Base-by-base conservation (phyloP, 495 filamentous ascomycete genomes). In the Trichocladium antarcticum region DNA sequence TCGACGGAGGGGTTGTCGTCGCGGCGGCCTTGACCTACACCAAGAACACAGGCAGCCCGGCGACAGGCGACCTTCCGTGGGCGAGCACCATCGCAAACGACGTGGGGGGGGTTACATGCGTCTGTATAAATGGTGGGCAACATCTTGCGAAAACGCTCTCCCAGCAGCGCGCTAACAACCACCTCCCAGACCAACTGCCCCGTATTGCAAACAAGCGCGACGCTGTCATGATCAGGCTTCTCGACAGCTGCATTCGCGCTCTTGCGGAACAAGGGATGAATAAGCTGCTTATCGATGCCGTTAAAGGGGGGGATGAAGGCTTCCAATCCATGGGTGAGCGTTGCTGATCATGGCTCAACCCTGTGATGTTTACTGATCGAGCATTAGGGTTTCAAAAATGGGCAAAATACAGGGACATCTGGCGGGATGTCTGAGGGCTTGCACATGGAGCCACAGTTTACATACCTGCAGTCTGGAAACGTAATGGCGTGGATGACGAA, bases 41-140 rank as follows among this genome's bases (percentile, higher is more conserved):
- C 20, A 70, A 69, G 15, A 67, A 65, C 22, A 71, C 69, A 34
- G 76, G 70, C 20, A 78, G 74, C 49, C 68, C 69, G 14, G 68
- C 73, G 20, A 69, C 70, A 9, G 70, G 68, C 22, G 77, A 81
- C 58, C 63, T 81, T 24, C 79, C 79, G 7, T 82, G 79, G 79
- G 73, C 75, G 15, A 61, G 65, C 44, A 68, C 64, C 47, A 74
- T 80, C 51, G 73, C 68, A 16, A 66, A 67, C 29, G 71, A 77
- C 50, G 68, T 79, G 42, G 79, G 78, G 15, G 78, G 79, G 16
- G 69, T 81, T 24, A 75, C 77, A 27, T 82, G 79, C 53, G 66
- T 82, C 34, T 78, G 77, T 58, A 74, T 81, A 52, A 61, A 62
- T 56, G 72, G 78, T 76, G 14, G 45, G 59, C 67, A 54, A 48